phyloP scores from a whole-genome alignment of 768 basidiomycete species.

The Serendipita indica region DNA sequence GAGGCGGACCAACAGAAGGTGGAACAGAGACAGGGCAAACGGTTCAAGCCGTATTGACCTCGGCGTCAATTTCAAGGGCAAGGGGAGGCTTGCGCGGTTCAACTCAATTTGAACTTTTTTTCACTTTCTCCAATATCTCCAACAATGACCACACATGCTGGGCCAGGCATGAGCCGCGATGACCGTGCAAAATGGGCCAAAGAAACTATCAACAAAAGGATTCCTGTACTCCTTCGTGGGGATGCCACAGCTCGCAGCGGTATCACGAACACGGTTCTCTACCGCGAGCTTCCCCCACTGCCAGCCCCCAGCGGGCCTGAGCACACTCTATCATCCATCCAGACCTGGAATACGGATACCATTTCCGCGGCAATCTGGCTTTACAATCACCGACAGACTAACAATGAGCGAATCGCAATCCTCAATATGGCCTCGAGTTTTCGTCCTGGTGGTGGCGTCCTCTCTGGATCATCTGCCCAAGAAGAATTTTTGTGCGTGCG shows the following conservation, averaged over 20 bases:
- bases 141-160: no score
- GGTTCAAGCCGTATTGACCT: constrained; percentile 85
- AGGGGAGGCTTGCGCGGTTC: no score
- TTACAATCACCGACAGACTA: background rate
- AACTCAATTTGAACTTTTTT: no score
- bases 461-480: background rate
- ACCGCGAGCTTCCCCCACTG: background rate
- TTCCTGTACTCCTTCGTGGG: background rate
- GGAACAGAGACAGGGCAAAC: constrained; percentile 60
- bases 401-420: background rate
- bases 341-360: background rate
- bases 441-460: background rate
- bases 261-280: background rate
- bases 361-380: background rate
- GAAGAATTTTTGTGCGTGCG: constrained; percentile 6
- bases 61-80: no score
- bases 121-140: no score
- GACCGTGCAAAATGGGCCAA: background rate
- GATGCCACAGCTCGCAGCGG: background rate
- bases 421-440: constrained; percentile 1
- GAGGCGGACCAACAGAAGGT: constrained; percentile 80
- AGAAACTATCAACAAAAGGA: background rate
- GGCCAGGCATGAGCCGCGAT: background rate
- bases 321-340: background rate
- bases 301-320: background rate